phyloP scores from a whole-genome alignment of 2,329 filamentous ascomycete species.

The Thermochaetoides dissita region DNA sequence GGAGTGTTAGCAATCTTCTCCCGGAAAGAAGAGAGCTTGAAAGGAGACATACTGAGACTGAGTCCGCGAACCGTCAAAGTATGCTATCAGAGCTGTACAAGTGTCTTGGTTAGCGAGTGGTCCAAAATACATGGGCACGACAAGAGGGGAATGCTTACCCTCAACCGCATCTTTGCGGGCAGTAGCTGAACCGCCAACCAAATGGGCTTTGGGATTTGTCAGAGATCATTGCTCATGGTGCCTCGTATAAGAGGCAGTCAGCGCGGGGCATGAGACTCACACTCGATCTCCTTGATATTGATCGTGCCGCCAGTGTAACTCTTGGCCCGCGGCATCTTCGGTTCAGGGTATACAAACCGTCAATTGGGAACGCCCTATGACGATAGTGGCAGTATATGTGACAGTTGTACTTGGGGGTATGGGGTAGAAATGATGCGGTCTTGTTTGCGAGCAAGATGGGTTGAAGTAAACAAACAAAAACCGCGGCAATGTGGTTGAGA shows the following conservation, averaged over 20 bases:
- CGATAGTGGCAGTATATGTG: no score
- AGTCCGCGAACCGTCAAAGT: constrained; percentile 14
- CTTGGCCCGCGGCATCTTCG: constrained; percentile 11
- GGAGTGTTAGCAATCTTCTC: background rate
- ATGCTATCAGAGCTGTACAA: constrained; percentile 11
- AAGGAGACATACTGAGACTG: constrained; percentile 7
- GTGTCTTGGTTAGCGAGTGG: background rate
- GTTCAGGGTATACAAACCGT: background rate
- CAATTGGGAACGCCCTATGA: no score
- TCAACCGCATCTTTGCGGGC: constrained; percentile 13
- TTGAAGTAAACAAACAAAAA: no score
- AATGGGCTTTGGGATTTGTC: constrained; percentile 8
- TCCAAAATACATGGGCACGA: no score
- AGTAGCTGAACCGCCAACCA: constrained; percentile 7
- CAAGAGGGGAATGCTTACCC: constrained; percentile 7
- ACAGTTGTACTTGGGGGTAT: no score
- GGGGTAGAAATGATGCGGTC: no score
- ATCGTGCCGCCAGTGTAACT: constrained; percentile 7
- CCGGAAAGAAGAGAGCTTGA: background rate
- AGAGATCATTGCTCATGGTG: background rate
- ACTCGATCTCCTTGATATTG: constrained; percentile 13
- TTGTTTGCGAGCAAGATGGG: no score
- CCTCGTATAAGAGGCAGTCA: no score
- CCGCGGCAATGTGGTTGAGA: no score
- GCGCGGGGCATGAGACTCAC: constrained; percentile 4